Base-by-base conservation (phyloP, 2,329 filamentous ascomycete genomes). In the Endoconidiophora polonica region DNA sequence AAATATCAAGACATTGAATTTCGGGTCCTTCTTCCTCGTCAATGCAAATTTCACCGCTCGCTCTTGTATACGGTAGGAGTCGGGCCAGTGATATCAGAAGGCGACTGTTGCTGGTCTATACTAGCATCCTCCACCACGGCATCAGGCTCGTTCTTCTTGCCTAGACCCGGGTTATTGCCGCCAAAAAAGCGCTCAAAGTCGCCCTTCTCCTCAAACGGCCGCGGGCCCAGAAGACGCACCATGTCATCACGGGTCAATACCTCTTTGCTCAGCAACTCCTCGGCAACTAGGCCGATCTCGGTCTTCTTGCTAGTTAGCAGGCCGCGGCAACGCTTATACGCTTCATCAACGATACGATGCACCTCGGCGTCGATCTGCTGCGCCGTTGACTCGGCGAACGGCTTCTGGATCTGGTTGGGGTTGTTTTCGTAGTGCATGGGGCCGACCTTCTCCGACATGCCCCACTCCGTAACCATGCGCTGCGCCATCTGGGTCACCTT, bases 391-490 rank as follows among this genome's bases (percentile, higher is more conserved):
- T 98, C 91, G 20, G 86, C 90, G 68, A 96, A 98, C 0, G 91
- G 91, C 71, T 98, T 98, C 62, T 88, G 81, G 53, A 95, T 68
- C 60, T 85, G 80, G 62, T 85, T 83, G 55, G 83, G 76, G 60
- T 86, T 74, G 62, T 85, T 83, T 59, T 91, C 83, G 65, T 90
- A 98, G 71, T 93, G 84, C 55, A 98, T 73, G 56, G 88, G 88
- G 26, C 90, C 90, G 44, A 98, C 81, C 68, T 94, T 93, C 57
- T 85, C 77, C 39, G 84, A 93, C 91, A 98, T 98, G 57, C 91
- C 91, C 81, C 87, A 98, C 64, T 94, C 86, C n/a, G 90, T 98
- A 26, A 98, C 91, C 91, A 98, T 98, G 55, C 84, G 82, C 16
- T 85, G 93, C 3, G 91, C 93, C 83, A 95, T 90, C 51, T 81